Base-by-base conservation (phyloP, 2,329 filamentous ascomycete species). In the Escovopsis sp. region DNA sequence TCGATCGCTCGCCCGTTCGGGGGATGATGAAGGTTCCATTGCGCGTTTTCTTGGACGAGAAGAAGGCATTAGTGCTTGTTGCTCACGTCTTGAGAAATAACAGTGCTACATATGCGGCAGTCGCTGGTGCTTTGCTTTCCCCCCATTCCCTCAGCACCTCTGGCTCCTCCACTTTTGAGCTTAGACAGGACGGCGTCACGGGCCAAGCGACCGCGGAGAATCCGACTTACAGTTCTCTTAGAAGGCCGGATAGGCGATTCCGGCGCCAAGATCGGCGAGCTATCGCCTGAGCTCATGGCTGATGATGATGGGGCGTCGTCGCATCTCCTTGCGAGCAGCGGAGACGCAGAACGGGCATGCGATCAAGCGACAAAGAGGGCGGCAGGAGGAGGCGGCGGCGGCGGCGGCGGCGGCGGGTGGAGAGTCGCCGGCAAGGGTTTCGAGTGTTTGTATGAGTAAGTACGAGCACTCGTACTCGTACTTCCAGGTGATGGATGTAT, bases 11-110 rank as follows among this genome's bases (percentile, higher is more conserved):
- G 54, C 89, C 88, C 3, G 87, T 95, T 45, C 73, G 70, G 7
- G 89, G 87, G 43, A 94, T 73, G 52, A 96, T 82, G 59, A 93
- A 87, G 37, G 85, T 91, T 50, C 85, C 85, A 58, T 89, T 83
- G 51, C 82, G 80, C 47, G 93, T 70, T 72, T 87, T 78, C 75
- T 80, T 18, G 4, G 5, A 38, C n/a, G 12, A 38, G 15, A 38
- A 38, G 6, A 23, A 26, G 26, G 6, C 3, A 7, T 12, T 38
- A 23, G 10, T 12, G 18, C 7, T 19, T 26, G 9, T 23, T 38
- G 18, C n/a, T 12, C 18, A 7, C 8, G 12, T 35, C 11, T 12
- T 15, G 15, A 15, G 15, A 15, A 15, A 2, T 15, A 15, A 15
- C 15, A 15, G 15, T 15, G 15, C 15, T 15, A 2, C 15, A 15